Evolutionary conservation across 257 asterid species (phyloP), one percentile per base, ranked within the genome.

Genomic region (Penstemon eatonii): DNA sequence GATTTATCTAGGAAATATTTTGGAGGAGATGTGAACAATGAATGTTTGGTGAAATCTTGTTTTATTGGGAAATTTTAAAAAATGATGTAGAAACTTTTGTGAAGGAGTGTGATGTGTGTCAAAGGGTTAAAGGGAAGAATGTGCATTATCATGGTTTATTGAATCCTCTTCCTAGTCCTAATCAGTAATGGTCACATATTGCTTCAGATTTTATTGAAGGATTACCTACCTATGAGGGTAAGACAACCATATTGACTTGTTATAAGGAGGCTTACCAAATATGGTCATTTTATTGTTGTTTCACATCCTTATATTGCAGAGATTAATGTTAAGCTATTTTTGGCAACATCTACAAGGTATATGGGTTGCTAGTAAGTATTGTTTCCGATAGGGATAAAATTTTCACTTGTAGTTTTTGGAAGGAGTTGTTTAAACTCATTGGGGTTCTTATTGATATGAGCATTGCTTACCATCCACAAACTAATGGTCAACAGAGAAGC

Each of bases 401-500:
- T 19, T 19, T 0, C 25, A 19, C 25, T 19, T 0, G 25, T 19
- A 19, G 1, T 19, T 19, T 19, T 42, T 42, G 46, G 46, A 42
- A 42, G 46, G 46, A 42, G 8, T 42, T 42, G 46, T 42, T 42
- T 5, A 5, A 42, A 7, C 7, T 42, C 8, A 4, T 42, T 5
- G 2, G 46, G 46, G 8, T 42, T 4, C 1, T 37, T 5, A 63
- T 59, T 3, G 0, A 66, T 53, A 11, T 6, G 0, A 13, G 53
- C 18, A 9, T 19, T 0, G 15, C 71, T 1, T 66, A 54, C 50
- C 40, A 66, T 41, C 53, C 54, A 3, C 71, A 66, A 51, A 38
- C 39, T 6, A 42, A 66, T 53, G 71, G 71, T 10, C 71, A 38
- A 50, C 39, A 19, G 25, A 19, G 25, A 19, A 19, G 25, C 25